Evolutionary conservation across 2,329 filamentous ascomycete species (phyloP), one percentile per base, ranked within the genome.

Genomic region (Corinectria fuckeliana): DNA sequence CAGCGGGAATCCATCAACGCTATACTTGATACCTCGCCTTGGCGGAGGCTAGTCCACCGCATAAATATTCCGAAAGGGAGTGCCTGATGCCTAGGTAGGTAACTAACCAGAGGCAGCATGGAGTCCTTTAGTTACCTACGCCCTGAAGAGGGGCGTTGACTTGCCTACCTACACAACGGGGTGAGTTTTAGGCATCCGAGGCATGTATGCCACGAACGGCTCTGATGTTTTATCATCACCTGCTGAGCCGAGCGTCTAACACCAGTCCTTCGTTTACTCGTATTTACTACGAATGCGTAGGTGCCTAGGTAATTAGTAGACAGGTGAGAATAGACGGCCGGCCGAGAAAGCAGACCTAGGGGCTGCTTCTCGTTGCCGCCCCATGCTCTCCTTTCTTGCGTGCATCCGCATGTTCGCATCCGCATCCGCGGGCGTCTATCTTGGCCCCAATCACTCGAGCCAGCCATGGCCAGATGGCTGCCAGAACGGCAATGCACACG

Each of bases 31-130:
- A 58, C 50, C 52, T 58, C 32, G 48, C 36, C 56, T 67, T 69
- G 49, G 50, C 66, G 60, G 58, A 50, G 59, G 49, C 63, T 61
- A 59, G 57, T 60, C 62, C 63, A 69, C 59, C 59, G 50, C 63
- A 60, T 68, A 69, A n/a, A 69, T 69, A 39, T 66, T 67, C 66
- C 64, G 60, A 69, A 63, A 56, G 58, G 34, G 59, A 67, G 56
- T 67, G 62, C 66, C 45, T 63, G 50, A 56, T 48, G 41, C 26
- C 39, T 56, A n/a, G n/a, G n/a, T n/a, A n/a, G n/a, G n/a, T n/a
- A n/a, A n/a, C n/a, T n/a, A 60, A 32, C 59, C 53, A 63, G 52
- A 67, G 62, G 45, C 26, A 64, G 47, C 36, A 52, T 58, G 48
- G 41, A 48, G 41, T 41, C 41, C 38, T 52, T 32, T n/a, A n/a